phyloP scores from a whole-genome alignment of 805 yeast genomes.

The Zygoascus biomembranicola region DNA sequence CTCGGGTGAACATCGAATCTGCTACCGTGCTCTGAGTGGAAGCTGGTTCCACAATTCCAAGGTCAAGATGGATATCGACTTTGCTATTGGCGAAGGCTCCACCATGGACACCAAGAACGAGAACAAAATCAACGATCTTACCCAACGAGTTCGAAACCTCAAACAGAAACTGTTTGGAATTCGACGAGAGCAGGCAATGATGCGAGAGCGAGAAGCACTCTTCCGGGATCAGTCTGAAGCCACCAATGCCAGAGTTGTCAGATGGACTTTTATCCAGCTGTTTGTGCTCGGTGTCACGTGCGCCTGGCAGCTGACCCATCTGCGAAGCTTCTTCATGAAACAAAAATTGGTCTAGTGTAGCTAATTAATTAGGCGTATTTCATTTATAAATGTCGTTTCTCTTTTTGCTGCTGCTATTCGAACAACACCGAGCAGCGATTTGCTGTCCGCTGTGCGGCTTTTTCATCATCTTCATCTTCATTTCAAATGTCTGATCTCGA shows the following conservation, averaged over 20 bases:
- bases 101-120: slow-evolving; percentile 55
- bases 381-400: not conserved
- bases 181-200: slow-evolving; percentile 54
- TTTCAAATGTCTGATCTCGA: not conserved
- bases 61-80: slow-evolving; percentile 67
- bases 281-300: slow-evolving; percentile 61
- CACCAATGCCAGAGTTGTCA: slow-evolving; percentile 63
- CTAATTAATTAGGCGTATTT: not conserved
- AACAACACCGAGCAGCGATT: not conserved
- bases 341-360: slow-evolving; percentile 62
- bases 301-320: slow-evolving; percentile 65
- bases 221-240: slow-evolving; percentile 73
- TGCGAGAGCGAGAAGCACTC: slow-evolving; percentile 57
- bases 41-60: slow-evolving; percentile 57
- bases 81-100: slow-evolving; percentile 59
- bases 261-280: slow-evolving; percentile 69
- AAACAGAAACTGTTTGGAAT: slow-evolving; percentile 50
- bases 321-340: slow-evolving; percentile 76
- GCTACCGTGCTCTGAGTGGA: slow-evolving; percentile 50
- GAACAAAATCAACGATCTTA: slow-evolving; percentile 44
- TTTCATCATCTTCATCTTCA: not conserved
- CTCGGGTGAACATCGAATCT: slow-evolving; percentile 77
- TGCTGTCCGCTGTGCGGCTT: not conserved
- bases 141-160: slow-evolving; percentile 48
- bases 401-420: not conserved